phyloP scores from a whole-genome alignment of 1,284 basidiomycete genomes.

The Exsudoporus floridanus region DNA sequence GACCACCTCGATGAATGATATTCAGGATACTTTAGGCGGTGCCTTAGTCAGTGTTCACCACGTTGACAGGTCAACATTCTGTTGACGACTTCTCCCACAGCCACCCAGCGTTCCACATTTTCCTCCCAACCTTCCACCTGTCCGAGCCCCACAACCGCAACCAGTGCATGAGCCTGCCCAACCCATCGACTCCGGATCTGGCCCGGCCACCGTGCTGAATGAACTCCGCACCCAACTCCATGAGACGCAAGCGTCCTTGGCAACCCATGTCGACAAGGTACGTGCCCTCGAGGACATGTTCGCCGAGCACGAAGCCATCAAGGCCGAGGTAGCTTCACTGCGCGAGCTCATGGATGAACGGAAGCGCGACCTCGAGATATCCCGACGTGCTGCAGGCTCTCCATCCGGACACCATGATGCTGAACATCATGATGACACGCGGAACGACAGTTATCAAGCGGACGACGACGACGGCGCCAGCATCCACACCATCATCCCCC shows the following conservation, averaged over 20 bases:
- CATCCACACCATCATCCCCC: conserved; percentile 60
- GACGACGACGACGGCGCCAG: conserved; percentile 64
- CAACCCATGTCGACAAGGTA: conserved; percentile 83
- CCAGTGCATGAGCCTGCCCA: conserved; percentile 29
- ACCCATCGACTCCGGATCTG: conserved; percentile 23
- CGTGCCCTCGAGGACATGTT: conserved; percentile 80
- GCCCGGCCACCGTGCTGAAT: conserved; percentile 25
- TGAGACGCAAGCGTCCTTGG: conserved; percentile 82
- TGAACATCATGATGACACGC: conserved; percentile 32
- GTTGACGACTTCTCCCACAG: conserved; percentile 36
- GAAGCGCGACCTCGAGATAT: conserved; percentile 34
- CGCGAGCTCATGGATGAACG: conserved; percentile 69
- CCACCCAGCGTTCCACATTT: conserved; percentile 59
- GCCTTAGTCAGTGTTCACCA: conserved; percentile 55
- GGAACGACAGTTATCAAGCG: conserved; percentile 39
- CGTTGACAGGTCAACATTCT: background rate
- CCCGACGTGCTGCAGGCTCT: conserved; percentile 21
- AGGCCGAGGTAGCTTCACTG: conserved; percentile 73
- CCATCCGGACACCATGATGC: conserved; percentile 27
- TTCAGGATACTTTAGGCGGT: conserved; percentile 90
- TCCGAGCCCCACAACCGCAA: conserved; percentile 57
- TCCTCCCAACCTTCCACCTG: conserved; percentile 62
- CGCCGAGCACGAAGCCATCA: conserved; percentile 85
- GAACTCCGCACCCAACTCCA: conserved; percentile 81
- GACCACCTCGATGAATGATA: conserved; percentile 83